Evolutionary conservation across 352 stramenopile genomes (phyloP).

Genomic region (Pelagophyceae sp.): DNA sequence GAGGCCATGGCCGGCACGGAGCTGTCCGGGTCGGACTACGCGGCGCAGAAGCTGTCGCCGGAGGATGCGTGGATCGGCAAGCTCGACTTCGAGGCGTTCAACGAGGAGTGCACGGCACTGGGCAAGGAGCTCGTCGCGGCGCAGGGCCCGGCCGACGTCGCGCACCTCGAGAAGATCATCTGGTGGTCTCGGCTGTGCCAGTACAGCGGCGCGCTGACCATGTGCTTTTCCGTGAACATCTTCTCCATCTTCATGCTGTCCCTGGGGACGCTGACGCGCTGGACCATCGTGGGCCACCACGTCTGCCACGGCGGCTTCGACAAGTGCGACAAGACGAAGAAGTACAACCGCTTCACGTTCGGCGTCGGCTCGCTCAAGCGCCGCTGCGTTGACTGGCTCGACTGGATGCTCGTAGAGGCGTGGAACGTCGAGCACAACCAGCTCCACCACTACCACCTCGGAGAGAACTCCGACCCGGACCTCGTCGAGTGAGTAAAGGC

Average conservation of each 20-base stretch:
- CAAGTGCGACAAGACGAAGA: slow-evolving; percentile 46
- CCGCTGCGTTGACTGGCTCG: slow-evolving; percentile 28
- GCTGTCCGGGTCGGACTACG: not conserved
- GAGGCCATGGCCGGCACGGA: too few species aligned
- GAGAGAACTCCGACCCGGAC: slow-evolving; percentile 53
- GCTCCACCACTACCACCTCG: slow-evolving; percentile 58
- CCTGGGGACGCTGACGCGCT: slow-evolving; percentile 51
- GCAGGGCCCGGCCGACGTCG: slow-evolving; percentile 51
- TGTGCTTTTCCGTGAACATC: slow-evolving; percentile 48
- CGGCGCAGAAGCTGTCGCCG: slow-evolving; percentile 1
- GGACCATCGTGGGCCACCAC: slow-evolving; percentile 66
- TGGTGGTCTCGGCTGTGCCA: slow-evolving; percentile 50
- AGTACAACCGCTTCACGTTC: slow-evolving; percentile 57
- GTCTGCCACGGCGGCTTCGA: slow-evolving; percentile 62
- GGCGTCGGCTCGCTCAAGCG: slow-evolving; percentile 43
- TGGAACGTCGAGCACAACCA: slow-evolving; percentile 69
- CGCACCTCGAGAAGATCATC: slow-evolving; percentile 63
- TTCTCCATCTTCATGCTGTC: slow-evolving; percentile 50
- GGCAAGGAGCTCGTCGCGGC: slow-evolving; percentile 49
- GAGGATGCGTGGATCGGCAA: slow-evolving; percentile 50
- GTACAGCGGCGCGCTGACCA: slow-evolving; percentile 46
- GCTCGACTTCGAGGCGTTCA: slow-evolving; percentile 56
- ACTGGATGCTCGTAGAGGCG: slow-evolving; percentile 62
- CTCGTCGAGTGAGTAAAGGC: slow-evolving; percentile 49
- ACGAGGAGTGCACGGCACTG: slow-evolving; percentile 47